These are phyloP conservation scores for Terana coerulea DNA, from an alignment of 768 basidiomycete species.

Conservation along the genomic window DNA sequence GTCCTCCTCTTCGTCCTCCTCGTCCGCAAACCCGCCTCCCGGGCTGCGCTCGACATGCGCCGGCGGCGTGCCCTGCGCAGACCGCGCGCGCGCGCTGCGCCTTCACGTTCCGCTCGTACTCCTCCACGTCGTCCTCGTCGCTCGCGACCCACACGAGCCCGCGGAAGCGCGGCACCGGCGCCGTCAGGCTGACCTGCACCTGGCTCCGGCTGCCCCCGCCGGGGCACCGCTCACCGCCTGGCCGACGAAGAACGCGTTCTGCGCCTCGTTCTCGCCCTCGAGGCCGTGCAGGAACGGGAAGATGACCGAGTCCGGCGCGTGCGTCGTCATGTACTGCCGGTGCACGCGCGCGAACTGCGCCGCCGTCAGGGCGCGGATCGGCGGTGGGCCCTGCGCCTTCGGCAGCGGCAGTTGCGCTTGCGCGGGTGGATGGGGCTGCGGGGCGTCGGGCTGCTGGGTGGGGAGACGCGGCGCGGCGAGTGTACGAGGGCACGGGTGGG, in stretches of 20 bases:
- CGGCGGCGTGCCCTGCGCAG: neutral
- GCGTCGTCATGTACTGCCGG: conserved; percentile 56
- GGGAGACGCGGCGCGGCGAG: neutral
- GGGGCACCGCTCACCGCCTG: conserved; percentile 1
- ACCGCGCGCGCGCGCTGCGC: neutral
- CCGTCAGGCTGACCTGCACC: conserved; percentile 5
- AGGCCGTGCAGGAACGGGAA: conserved; percentile 90
- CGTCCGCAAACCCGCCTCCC: neutral
- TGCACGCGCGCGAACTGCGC: conserved; percentile 58
- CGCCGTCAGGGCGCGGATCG: conserved; percentile 38
- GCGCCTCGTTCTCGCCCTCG: conserved; percentile 74
- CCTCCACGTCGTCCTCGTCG: conserved; percentile 53
- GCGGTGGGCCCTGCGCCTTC: neutral
- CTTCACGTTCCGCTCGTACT: conserved; percentile 10
- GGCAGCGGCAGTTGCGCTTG: too few species aligned
- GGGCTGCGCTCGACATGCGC: neutral
- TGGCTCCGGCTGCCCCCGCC: conserved; percentile 14
- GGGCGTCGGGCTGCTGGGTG: neutral
- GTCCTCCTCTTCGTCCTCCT: conserved; percentile 26
- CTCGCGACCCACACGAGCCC: conserved; percentile 82
- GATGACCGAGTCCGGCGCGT: conserved; percentile 76
- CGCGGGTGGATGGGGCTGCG: neutral
- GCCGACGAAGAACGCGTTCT: conserved; percentile 75
- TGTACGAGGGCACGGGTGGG: neutral
- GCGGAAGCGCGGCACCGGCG: conserved; percentile 38